A percentile compares a stretch with the other conserved stretches of the same genome.
These are phyloP conservation scores for Psilocybe tampanensis DNA, from an alignment of 768 basidiomycete genomes.

Conservation along the genomic window DNA sequence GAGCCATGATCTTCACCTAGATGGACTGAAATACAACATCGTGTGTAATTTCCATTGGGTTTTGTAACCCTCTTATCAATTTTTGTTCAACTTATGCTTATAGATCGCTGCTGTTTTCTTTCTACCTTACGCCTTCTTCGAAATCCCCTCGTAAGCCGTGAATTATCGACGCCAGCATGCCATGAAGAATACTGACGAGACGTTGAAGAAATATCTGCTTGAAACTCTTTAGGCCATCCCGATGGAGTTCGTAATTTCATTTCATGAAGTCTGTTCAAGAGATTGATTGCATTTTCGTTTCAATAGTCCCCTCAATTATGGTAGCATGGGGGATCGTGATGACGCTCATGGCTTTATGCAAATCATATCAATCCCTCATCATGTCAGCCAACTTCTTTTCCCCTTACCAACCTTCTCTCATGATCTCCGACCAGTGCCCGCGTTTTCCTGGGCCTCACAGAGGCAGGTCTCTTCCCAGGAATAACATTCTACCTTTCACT, in stretches of 20 bases:
- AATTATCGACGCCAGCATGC: background rate
- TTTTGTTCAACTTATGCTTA: background rate
- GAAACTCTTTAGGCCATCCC: background rate
- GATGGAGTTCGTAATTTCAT: background rate
- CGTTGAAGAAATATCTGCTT: background rate
- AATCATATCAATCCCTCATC: background rate
- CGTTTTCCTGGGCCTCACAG: background rate
- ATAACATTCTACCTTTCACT: background rate
- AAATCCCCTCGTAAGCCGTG: background rate
- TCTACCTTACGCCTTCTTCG: background rate
- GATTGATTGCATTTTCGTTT: background rate
- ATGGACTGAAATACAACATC: background rate
- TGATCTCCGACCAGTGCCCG: background rate
- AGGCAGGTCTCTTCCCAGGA: background rate
- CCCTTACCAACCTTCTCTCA: background rate
- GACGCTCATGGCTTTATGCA: background rate
- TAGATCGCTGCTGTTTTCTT: background rate
- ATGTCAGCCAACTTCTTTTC: background rate
- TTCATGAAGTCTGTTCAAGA: background rate
- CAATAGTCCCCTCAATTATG: background rate
- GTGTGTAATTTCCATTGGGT: background rate
- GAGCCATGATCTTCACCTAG: background rate
- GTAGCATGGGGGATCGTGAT: background rate
- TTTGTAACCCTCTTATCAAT: background rate
- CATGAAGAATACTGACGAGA: background rate